phyloP scores from a whole-genome alignment of 208 protist genomes.

The Trypanosoma avium region DNA sequence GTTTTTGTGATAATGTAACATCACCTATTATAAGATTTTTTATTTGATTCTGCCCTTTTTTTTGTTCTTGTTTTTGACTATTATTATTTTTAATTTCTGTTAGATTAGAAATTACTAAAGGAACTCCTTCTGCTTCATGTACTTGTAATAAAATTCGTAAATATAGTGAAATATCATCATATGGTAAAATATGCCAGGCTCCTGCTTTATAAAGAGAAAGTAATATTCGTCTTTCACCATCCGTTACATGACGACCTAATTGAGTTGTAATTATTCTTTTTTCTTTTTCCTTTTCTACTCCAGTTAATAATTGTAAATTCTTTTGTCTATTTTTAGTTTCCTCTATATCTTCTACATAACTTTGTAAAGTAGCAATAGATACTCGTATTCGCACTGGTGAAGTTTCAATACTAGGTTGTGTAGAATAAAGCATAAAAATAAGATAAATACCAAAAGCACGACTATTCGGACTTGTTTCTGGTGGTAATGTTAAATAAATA shows the following conservation, averaged over 20 bases:
- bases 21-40: not conserved
- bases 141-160: constrained; percentile 38
- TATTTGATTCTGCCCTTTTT: not conserved
- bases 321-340: too few species aligned
- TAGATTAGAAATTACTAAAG: constrained; percentile 26
- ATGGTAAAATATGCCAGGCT: constrained; percentile 52
- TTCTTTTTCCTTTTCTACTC: too few species aligned
- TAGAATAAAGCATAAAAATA: constrained; percentile 57
- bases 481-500: constrained; percentile 61
- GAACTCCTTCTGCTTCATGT: constrained; percentile 34
- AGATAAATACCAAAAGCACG: constrained; percentile 69
- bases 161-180: constrained; percentile 29
- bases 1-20: constrained; percentile 1
- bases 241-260: constrained; percentile 25
- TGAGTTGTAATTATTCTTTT: not conserved
- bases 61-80: not conserved
- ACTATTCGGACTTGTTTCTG: constrained; percentile 34
- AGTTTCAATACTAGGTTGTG: constrained; percentile 43
- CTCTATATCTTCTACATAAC: constrained; percentile 21
- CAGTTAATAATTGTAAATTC: too few species aligned
- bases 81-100: not conserved
- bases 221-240: constrained; percentile 24
- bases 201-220: constrained; percentile 25
- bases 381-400: constrained; percentile 14
- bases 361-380: constrained; percentile 9